Evolutionary conservation across 805 yeast species (phyloP).

Genomic region (Cyberlindnera samutprakarnensis): DNA sequence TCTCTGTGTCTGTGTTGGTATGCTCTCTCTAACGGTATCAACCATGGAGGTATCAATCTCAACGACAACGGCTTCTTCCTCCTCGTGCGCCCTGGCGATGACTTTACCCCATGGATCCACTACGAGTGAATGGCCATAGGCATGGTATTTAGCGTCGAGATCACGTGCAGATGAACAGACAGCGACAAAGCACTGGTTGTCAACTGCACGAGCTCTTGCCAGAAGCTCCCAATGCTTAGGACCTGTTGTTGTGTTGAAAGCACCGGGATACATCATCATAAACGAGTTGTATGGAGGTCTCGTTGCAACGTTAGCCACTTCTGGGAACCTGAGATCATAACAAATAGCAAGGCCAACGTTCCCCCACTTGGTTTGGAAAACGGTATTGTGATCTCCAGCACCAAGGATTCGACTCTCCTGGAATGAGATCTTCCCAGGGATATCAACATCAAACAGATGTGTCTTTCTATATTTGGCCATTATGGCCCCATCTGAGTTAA

Average conservation of each 20-base stretch:
- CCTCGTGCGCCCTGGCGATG: conserved; percentile 65
- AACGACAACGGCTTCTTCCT: conserved; percentile 63
- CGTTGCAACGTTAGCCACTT: conserved; percentile 56
- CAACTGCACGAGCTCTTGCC: conserved; percentile 69
- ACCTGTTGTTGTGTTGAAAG: conserved; percentile 79
- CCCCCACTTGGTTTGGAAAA: conserved; percentile 34
- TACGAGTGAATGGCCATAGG: conserved; percentile 60
- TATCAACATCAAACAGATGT: conserved; percentile 31
- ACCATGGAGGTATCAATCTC: conserved; percentile 54
- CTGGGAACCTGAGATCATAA: conserved; percentile 78
- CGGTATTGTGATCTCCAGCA: conserved; percentile 9
- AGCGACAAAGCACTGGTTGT: conserved; percentile 64
- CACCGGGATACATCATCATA: conserved; percentile 78
- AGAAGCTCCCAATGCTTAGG: conserved; percentile 78
- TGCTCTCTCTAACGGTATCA: conserved; percentile 46
- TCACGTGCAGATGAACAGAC: conserved; percentile 89
- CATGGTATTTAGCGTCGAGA: conserved; percentile 48
- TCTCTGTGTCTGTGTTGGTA: conserved; percentile 62
- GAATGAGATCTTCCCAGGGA: conserved; percentile 85
- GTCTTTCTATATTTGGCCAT: conserved; percentile 34
- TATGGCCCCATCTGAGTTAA: conserved; percentile 62
- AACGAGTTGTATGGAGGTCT: conserved; percentile 40
- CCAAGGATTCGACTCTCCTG: conserved; percentile 43
- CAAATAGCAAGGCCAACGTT: conserved; percentile 90
- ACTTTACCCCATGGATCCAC: conserved; percentile 57